These are phyloP conservation scores for Bruguiera hainesii DNA, from an alignment of 441 rosid genomes.

Conservation along the genomic window DNA sequence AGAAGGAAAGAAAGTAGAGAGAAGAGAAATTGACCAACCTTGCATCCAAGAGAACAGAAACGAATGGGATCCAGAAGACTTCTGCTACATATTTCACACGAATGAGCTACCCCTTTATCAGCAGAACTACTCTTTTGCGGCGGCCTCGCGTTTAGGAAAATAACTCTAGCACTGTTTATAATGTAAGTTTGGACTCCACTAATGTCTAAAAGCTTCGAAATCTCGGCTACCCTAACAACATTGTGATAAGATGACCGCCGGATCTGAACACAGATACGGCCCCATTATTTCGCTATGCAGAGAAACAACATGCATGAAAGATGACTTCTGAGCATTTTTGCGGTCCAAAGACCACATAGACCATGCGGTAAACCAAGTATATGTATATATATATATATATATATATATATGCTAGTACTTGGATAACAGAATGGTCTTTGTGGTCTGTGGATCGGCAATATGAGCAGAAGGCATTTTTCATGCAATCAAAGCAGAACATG, in stretches of 20 bases:
- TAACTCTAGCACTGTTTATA: constrained; percentile 75
- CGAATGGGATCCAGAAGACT: constrained; percentile 77
- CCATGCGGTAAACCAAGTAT: too few relatives aligned
- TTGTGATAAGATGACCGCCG: constrained; percentile 83
- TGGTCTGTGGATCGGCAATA: constrained; percentile 72
- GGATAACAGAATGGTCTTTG: constrained; percentile 67
- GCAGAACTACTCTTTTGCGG: constrained; percentile 46
- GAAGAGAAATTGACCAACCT: constrained; percentile 42
- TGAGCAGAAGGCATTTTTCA: constrained; percentile 63
- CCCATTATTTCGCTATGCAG: neutral
- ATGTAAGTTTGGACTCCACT: constrained; percentile 83
- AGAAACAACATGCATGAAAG: neutral
- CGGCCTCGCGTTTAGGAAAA: constrained; percentile 81
- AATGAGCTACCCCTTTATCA: constrained; percentile 45
- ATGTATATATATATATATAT: too few relatives aligned
- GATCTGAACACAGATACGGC: constrained; percentile 38
- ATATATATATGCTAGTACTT: constrained; percentile 32
- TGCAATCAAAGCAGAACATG: constrained; percentile 81
- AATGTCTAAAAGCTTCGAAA: constrained; percentile 58
- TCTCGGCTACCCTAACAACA: constrained; percentile 76
- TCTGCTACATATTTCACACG: constrained; percentile 68
- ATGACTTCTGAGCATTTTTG: too few relatives aligned
- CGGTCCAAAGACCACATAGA: too few relatives aligned
- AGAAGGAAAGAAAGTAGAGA: neutral
- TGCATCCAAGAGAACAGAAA: constrained; percentile 91